phyloP scores from a whole-genome alignment of 1,284 basidiomycete genomes.

The Tilletia walkeri region DNA sequence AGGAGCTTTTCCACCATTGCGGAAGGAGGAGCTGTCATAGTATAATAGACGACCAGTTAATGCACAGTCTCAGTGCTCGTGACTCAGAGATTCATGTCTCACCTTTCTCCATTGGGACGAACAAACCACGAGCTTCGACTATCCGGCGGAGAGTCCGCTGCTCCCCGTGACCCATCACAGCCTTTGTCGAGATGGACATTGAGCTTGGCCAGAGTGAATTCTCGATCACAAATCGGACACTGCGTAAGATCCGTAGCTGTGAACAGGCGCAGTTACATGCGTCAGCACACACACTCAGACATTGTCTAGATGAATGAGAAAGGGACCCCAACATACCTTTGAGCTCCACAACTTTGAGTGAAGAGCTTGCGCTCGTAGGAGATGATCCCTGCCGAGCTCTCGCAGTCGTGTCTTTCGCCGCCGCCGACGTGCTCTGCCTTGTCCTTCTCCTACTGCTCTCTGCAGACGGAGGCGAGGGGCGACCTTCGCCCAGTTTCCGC shows the following conservation, averaged over 20 bases:
- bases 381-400: background rate
- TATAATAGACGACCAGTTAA: background rate
- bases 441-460: background rate
- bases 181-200: slow-evolving; percentile 44
- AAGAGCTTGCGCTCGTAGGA: background rate
- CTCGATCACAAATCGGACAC: slow-evolving; percentile 46
- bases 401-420: background rate
- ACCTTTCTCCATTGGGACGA: slow-evolving; percentile 12
- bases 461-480: background rate
- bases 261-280: slow-evolving; percentile 3
- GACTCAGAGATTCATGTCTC: background rate
- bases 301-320: too few relatives aligned
- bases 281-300: background rate
- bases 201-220: slow-evolving; percentile 39
- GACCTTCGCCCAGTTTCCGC: background rate
- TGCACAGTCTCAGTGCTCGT: background rate
- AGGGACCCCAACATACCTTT: background rate
- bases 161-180: slow-evolving; percentile 20
- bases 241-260: slow-evolving; percentile 31
- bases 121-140: slow-evolving; percentile 15
- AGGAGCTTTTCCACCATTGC: slow-evolving; percentile 5
- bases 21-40: background rate
- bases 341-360: slow-evolving; percentile 5
- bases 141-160: background rate
- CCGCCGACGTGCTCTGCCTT: slow-evolving; percentile 11